Conservation (phyloP, 805 yeast genomes). For the Starmerella ratchasimensis region DNA sequence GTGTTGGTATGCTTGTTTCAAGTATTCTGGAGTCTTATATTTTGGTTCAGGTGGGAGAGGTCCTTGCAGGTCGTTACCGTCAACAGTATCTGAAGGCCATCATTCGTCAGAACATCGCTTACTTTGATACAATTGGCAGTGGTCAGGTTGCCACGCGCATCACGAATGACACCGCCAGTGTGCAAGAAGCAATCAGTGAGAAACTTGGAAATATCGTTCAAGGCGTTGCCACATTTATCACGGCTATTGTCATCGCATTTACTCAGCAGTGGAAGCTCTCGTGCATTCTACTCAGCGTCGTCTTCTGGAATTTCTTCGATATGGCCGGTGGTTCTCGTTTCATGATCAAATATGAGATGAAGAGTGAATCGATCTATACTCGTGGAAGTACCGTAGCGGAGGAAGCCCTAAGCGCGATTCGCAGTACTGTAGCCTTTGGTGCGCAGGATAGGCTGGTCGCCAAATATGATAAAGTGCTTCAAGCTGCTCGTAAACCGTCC, state of each 20-base stretch:
- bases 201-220: slow-evolving; percentile 30
- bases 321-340: slow-evolving; percentile 25
- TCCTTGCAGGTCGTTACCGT: slow-evolving; percentile 30
- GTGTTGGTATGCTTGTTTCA: slow-evolving; percentile 27
- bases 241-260: slow-evolving; percentile 29
- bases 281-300: slow-evolving; percentile 26
- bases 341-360: slow-evolving; percentile 23
- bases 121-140: slow-evolving; percentile 31
- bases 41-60: slow-evolving; percentile 31
- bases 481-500: slow-evolving; percentile 20
- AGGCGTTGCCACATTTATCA: slow-evolving; percentile 29
- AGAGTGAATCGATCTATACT: slow-evolving; percentile 21
- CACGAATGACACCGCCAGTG: slow-evolving; percentile 30
- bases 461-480: slow-evolving; percentile 25
- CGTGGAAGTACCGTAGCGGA: slow-evolving; percentile 30
- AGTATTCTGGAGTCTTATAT: slow-evolving; percentile 26
- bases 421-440: slow-evolving; percentile 33
- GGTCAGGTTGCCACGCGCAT: slow-evolving; percentile 33
- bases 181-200: slow-evolving; percentile 33
- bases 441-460: slow-evolving; percentile 27
- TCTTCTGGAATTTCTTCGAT: slow-evolving; percentile 23
- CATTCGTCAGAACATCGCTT: slow-evolving; percentile 31
- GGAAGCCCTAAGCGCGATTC: slow-evolving; percentile 30
- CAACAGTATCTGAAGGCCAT: slow-evolving; percentile 27
- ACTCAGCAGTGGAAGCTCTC: slow-evolving; percentile 28